Evolutionary conservation across 805 yeast species (phyloP).

Genomic region (Candida vaughaniae): DNA sequence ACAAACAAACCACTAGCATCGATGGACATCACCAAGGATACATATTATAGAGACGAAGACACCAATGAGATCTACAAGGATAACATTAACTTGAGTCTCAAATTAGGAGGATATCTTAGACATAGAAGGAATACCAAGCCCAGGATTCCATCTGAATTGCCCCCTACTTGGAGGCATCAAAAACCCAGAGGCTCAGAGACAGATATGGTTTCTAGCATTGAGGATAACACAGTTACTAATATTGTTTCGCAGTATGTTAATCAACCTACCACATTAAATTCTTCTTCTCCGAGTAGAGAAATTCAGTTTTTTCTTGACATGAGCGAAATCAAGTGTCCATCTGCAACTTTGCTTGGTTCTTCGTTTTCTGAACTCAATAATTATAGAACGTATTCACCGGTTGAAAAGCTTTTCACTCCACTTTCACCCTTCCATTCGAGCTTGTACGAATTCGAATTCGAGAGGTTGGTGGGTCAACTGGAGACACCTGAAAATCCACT

Average conservation of each 20-base stretch:
- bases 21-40: neutral
- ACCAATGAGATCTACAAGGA: conserved; percentile 11
- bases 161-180: neutral
- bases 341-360: neutral
- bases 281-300: conserved; percentile 1
- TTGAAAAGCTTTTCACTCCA: conserved; percentile 6
- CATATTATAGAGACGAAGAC: conserved; percentile 14
- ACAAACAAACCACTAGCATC: no score
- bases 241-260: no score
- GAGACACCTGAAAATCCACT: no score
- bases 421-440: conserved; percentile 6
- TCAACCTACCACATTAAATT: no score
- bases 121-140: no score
- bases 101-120: conserved; percentile 12
- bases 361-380: conserved; percentile 4
- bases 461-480: no score
- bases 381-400: conserved; percentile 1
- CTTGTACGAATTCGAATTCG: no score
- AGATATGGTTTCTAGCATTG: no score
- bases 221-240: no score
- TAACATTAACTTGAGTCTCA: conserved; percentile 11
- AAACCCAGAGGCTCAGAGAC: neutral
- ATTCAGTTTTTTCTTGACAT: conserved; percentile 2
- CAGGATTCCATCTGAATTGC: neutral
- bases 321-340: neutral